These are phyloP conservation scores for Marsdenia floribunda DNA, from an alignment of 257 asterid genomes.

Conservation along the genomic window DNA sequence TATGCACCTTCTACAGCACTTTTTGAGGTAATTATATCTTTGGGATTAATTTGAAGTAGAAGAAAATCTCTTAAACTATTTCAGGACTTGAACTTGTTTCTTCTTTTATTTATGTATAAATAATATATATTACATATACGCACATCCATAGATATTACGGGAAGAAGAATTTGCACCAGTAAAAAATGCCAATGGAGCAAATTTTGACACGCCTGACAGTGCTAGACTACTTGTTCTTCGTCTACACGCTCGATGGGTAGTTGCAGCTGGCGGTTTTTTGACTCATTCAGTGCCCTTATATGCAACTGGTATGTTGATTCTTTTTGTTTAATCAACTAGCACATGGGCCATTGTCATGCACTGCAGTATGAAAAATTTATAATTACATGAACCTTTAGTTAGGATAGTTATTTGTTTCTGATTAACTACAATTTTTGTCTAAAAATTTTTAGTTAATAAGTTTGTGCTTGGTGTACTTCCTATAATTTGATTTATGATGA, in stretches of 20 bases:
- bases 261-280: slow-evolving; percentile 96
- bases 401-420: too few species aligned
- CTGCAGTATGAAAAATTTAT: too few species aligned
- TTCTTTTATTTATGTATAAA: background rate
- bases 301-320: slow-evolving; percentile 55
- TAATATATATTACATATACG: too few species aligned
- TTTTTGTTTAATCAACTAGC: background rate
- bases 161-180: slow-evolving; percentile 99
- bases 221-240: slow-evolving; percentile 86
- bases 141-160: slow-evolving; percentile 50
- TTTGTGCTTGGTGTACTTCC: background rate
- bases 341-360: background rate
- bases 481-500: too few species aligned
- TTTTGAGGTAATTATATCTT: slow-evolving; percentile 58
- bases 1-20: slow-evolving; percentile 88
- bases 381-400: background rate
- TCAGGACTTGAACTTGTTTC: background rate
- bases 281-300: slow-evolving; percentile 94
- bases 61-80: background rate
- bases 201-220: slow-evolving; percentile 93
- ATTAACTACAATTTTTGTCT: background rate
- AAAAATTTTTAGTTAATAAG: too few species aligned
- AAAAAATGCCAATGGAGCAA: slow-evolving; percentile 85
- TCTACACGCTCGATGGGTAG: slow-evolving; percentile 93
- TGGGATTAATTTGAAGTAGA: background rate